Conservation (phyloP, 371 early-diverging fungal species). For the Gilbertella persicaria region DNA sequence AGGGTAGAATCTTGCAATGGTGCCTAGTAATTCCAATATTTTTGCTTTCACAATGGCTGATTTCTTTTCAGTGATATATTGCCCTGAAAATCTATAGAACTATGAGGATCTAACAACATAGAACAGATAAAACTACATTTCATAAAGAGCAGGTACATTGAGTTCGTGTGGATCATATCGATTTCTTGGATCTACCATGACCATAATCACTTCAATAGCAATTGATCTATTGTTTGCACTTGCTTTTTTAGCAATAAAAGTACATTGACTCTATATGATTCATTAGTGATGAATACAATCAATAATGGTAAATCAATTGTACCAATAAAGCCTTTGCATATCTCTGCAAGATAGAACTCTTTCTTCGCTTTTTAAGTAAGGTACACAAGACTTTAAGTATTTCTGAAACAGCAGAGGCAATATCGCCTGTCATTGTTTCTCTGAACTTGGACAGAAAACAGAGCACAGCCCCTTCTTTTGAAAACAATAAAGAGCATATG, state of each 20-base stretch:
- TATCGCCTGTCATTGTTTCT: conserved; percentile 3
- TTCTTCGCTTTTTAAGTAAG: conserved; percentile 28
- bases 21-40: conserved; percentile 51
- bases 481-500: conserved; percentile 38
- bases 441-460: conserved; percentile 19
- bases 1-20: conserved; percentile 42
- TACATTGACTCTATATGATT: neutral
- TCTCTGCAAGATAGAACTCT: conserved; percentile 20
- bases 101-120: neutral
- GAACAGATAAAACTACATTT: conserved; percentile 35
- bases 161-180: conserved; percentile 13
- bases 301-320: neutral
- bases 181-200: conserved; percentile 8
- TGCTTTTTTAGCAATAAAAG: conserved; percentile 7
- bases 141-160: conserved; percentile 69
- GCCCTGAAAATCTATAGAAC: conserved; percentile 22
- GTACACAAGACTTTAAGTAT: conserved; percentile 31
- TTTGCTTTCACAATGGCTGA: conserved; percentile 41
- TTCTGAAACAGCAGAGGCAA: conserved; percentile 20
- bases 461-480: conserved; percentile 26
- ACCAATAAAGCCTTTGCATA: conserved; percentile 30
- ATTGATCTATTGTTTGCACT: neutral
- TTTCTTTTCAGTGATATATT: conserved; percentile 10
- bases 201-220: conserved; percentile 12
- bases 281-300: neutral